Base-by-base conservation (phyloP, 805 yeast species). In the Saccharomycopsis schoenii region DNA sequence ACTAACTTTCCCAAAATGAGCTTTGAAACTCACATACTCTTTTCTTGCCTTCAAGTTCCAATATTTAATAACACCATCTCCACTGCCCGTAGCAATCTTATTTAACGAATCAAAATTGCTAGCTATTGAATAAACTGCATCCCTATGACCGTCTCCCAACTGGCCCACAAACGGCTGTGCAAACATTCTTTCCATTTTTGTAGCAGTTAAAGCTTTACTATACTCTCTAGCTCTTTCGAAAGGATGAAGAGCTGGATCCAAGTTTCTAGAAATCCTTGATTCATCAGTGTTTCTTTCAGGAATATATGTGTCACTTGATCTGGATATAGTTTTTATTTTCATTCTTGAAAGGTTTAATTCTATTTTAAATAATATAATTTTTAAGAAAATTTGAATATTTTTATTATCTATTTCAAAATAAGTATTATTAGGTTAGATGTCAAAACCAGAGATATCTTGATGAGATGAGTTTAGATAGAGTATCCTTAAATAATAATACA, bases 91-190 rank as follows among this genome's bases (percentile, higher is more conserved):
- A 1, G 97, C 97, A 36, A 93, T 73, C 69, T 84, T 85, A 68
- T 84, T 88, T 58, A 91, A 78, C 55, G 81, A 76, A 54, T 80
- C 74, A 70, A 83, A 83, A 72, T 92, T 88, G 72, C 86, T 88
- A 5, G 97, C 96, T 56, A 94, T 81, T 17, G 85, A 77, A 72
- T 94, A 93, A 14, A 94, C 90, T 62, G 97, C 98, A 71, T 94
- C 99, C 61, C 93, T 77, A 70, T 96, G 99, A 9, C 99, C 99
- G 63, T 83, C 81, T 2, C 99, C 99, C 42, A 94, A 74, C 70
- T 94, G 98, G 0, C 96, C 97, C 21, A 96, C 79, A 73, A 94
- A 94, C 1, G 99, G 99, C 70, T 92, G 92, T 0, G 99, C 98
- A 80, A 94, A 94, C 88, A 94, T 86, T 66, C 97, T 81, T 70